These are phyloP conservation scores for Creolimax fragrantissima DNA, from an alignment of 78 protist species.

Conservation along the genomic window DNA sequence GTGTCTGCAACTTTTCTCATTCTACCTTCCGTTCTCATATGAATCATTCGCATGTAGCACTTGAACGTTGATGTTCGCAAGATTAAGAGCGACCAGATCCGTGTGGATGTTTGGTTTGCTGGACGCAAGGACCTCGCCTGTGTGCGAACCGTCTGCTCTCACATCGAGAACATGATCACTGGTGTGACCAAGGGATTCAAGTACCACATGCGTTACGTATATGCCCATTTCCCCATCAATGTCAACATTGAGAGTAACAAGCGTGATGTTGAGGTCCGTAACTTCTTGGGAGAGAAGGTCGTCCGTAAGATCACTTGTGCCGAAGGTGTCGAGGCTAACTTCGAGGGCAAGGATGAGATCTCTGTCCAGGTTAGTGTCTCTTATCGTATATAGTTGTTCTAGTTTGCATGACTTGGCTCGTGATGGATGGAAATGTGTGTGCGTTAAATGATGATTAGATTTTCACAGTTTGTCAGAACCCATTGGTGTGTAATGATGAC, in stretches of 20 bases:
- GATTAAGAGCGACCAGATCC: slow-evolving; percentile 1
- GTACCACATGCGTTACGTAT: slow-evolving; percentile 96
- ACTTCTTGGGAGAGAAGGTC: slow-evolving; percentile 94
- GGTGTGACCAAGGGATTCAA: slow-evolving; percentile 97
- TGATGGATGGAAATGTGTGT: neutral
- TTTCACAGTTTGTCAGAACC: neutral
- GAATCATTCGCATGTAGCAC: slow-evolving; percentile 51
- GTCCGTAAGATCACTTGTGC: slow-evolving; percentile 61
- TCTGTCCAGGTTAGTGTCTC: neutral
- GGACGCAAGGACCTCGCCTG: slow-evolving; percentile 71
- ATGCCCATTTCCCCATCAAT: slow-evolving; percentile 98
- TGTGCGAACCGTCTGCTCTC: slow-evolving; percentile 79
- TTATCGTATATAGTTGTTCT: neutral
- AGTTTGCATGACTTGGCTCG: neutral
- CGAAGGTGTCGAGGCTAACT: slow-evolving; percentile 70
- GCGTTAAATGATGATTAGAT: neutral
- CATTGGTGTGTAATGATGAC: neutral
- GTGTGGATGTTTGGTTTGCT: slow-evolving; percentile 76
- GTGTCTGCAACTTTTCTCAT: no score
- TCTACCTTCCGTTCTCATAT: no score
- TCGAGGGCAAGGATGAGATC: slow-evolving; percentile 89
- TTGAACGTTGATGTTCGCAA: slow-evolving; percentile 53
- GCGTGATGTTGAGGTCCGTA: slow-evolving; percentile 84
- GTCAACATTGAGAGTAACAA: slow-evolving; percentile 52
- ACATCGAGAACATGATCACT: slow-evolving; percentile 92